Conservation (phyloP, 768 basidiomycete genomes). For the Tylopilus cervinicoccineus region DNA sequence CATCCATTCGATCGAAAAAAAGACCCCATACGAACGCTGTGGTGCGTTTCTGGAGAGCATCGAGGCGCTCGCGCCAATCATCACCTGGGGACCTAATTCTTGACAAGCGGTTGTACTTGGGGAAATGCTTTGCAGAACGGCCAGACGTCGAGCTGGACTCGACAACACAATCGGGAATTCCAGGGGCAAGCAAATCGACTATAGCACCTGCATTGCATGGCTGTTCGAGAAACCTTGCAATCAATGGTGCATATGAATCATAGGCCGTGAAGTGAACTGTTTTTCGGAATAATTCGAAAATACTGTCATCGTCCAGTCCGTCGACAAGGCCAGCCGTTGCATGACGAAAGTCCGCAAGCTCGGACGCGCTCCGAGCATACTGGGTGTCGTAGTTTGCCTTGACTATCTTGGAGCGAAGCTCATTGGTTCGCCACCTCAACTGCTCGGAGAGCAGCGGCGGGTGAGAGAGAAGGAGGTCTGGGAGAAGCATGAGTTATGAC, state of each 20-base stretch:
- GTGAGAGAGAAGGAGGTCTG: neutral
- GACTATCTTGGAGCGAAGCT: neutral
- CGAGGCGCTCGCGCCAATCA: too few species aligned
- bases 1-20: too few species aligned
- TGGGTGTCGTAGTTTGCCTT: conserved; percentile 1
- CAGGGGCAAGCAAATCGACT: too few species aligned
- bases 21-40: too few species aligned
- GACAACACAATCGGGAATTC: conserved; percentile 16
- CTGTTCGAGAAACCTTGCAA: too few species aligned
- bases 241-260: conserved; percentile 10
- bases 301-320: too few species aligned
- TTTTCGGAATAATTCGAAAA: conserved; percentile 7
- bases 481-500: neutral
- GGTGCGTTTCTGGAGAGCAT: too few species aligned
- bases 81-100: neutral
- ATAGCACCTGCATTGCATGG: too few species aligned
- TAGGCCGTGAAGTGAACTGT: conserved; percentile 14
- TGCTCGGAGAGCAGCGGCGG: neutral
- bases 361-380: neutral
- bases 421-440: too few species aligned
- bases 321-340: neutral
- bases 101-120: conserved; percentile 4
- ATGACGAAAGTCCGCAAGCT: conserved; percentile 1
- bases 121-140: conserved; percentile 10
- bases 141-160: conserved; percentile 18